Evolutionary conservation across 768 basidiomycete genomes (phyloP), one percentile per base, ranked within the genome.

Genomic region (Rhizopogon rudus): DNA sequence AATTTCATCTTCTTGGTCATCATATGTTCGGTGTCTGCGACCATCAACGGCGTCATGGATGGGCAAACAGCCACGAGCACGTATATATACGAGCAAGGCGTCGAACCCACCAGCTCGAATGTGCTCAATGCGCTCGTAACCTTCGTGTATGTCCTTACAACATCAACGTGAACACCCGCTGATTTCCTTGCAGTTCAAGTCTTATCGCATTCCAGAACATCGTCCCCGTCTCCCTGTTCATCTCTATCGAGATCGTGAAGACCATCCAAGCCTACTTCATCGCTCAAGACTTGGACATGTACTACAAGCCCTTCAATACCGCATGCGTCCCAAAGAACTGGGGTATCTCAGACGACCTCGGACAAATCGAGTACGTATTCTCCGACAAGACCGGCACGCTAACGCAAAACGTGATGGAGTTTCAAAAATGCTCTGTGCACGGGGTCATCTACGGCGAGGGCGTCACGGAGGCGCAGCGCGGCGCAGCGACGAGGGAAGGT

Each of bases 331-430:
- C 96, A 28, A 98, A 98, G 70, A 95, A 92, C 5, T 98, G 96
- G 95, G 96, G 95, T 67, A 95, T 98, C 63, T 97, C 93, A 3
- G 96, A 98, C 67, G 96, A 98, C 73, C 84, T 99, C 2, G 96
- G 96, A 25, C 96, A 98, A 74, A 98, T 98, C 70, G 95, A 98
- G 75, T 99, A 96, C 69, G 78, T 88, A 65, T 88, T 88, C 67
- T 93, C 89, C 9, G 93, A 95, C 79, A 96, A 96, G 77, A 96
- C 94, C 0, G 93, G 93, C 22, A 99, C 96, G 6, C 85, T 99
- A 48, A 99, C 96, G 0, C 95, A 97, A 71, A 99, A 98, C 73
- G 77, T 96, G 64, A 98, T 98, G 96, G 94, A 96, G 75, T 98
- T 97, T 74, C 93, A 97, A 69, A 94, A 91, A 67, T 97, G 93